A percentile compares a stretch with the other conserved stretches of the same genome.
Conservation (phyloP, 2,329 filamentous ascomycete species). For the Colletotrichum trifolii region DNA sequence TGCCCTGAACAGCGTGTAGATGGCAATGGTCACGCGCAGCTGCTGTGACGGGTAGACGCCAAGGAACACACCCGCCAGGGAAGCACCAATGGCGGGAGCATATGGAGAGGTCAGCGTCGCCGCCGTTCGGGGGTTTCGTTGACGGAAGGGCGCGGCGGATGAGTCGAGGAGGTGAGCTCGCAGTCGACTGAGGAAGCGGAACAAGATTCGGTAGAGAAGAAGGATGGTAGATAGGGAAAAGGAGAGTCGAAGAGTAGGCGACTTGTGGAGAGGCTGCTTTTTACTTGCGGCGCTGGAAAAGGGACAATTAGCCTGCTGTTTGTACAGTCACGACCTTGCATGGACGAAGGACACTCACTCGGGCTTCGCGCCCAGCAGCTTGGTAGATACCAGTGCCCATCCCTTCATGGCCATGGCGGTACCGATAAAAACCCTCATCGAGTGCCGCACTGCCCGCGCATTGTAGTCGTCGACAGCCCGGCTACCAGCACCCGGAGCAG, state of each 20-base stretch:
- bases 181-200: slow-evolving; percentile 87
- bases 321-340: neutral
- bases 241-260: slow-evolving; percentile 79
- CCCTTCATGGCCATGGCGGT: slow-evolving; percentile 73
- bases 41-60: slow-evolving; percentile 75
- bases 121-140: slow-evolving; percentile 82
- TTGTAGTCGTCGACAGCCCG: slow-evolving; percentile 70
- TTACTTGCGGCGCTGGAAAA: slow-evolving; percentile 43
- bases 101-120: slow-evolving; percentile 82
- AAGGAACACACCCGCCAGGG: slow-evolving; percentile 84
- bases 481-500: slow-evolving; percentile 46
- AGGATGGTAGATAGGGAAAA: slow-evolving; percentile 87
- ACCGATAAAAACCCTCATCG: slow-evolving; percentile 75
- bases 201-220: slow-evolving; percentile 87
- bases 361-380: slow-evolving; percentile 57
- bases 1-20: slow-evolving; percentile 83
- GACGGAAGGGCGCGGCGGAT: slow-evolving; percentile 83
- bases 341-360: slow-evolving; percentile 51
- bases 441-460: slow-evolving; percentile 75
- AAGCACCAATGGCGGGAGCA: slow-evolving; percentile 90
- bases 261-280: slow-evolving; percentile 69
- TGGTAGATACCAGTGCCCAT: slow-evolving; percentile 62
- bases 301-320: slow-evolving; percentile 1
- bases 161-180: slow-evolving; percentile 82
- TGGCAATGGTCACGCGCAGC: slow-evolving; percentile 81